A percentile compares a stretch with the other conserved stretches of the same genome.
Evolutionary conservation across 768 basidiomycete genomes (phyloP).

Genomic region (Kondoa subrosea): DNA sequence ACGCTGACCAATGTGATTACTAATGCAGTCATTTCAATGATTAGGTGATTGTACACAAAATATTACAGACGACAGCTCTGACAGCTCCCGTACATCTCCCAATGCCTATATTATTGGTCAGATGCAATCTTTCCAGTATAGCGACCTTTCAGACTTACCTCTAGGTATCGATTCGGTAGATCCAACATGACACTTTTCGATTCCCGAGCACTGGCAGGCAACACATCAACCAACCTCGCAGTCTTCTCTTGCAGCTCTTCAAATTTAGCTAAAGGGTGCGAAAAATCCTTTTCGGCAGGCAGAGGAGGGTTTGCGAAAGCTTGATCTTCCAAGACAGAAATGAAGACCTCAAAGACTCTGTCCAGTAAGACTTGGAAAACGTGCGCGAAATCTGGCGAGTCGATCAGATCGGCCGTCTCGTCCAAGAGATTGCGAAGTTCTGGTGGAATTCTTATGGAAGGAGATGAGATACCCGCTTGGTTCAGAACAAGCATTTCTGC

Average conservation of each 20-base stretch:
- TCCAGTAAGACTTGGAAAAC: constrained; percentile 62
- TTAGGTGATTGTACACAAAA: too few relatives aligned
- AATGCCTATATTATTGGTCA: constrained; percentile 27
- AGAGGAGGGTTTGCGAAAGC: constrained; percentile 5
- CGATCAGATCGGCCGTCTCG: constrained; percentile 50
- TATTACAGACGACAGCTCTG: constrained; percentile 53
- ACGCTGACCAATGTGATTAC: too few relatives aligned
- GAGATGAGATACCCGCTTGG: constrained; percentile 8
- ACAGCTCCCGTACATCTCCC: constrained; percentile 47
- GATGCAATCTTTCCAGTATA: not conserved
- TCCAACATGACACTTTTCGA: constrained; percentile 48
- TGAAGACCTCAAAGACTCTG: constrained; percentile 47
- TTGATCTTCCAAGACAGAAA: constrained; percentile 44
- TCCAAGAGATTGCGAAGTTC: constrained; percentile 49
- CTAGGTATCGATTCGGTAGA: constrained; percentile 62
- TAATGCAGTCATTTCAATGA: too few relatives aligned
- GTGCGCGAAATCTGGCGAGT: constrained; percentile 50
- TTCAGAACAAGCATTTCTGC: constrained; percentile 5
- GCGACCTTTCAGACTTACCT: constrained; percentile 34
- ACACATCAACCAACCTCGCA: constrained; percentile 56
- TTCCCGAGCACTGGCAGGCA: constrained; percentile 69
- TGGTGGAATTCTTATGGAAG: constrained; percentile 27
- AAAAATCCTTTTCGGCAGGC: constrained; percentile 32
- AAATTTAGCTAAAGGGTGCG: constrained; percentile 22
- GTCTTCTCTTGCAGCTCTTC: constrained; percentile 29